Percentiles rank a stretch among this genome's conserved stretches.
Conservation (phyloP, 352 stramenopile genomes). For the Globisporangium lucens region DNA sequence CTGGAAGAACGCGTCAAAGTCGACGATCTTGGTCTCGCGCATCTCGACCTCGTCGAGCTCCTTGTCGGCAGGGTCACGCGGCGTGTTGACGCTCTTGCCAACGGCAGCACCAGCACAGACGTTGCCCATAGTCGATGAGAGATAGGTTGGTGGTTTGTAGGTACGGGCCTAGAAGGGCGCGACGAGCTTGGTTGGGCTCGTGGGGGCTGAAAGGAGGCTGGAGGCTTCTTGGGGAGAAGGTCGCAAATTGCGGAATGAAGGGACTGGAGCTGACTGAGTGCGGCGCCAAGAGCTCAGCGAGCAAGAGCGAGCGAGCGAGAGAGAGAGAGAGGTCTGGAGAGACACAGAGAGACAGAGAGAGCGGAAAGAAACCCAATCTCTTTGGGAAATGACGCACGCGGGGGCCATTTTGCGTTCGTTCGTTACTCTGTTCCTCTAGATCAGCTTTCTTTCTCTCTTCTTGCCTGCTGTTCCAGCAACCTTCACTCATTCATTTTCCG, state of each 20-base stretch:
- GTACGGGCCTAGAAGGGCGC: neutral
- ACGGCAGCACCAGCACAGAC: slow-evolving; percentile 46
- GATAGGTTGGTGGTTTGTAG: neutral
- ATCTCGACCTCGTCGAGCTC: slow-evolving; percentile 30
- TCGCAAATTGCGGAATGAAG: slow-evolving; percentile 35
- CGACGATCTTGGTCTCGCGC: slow-evolving; percentile 25
- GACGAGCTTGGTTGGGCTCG: neutral
- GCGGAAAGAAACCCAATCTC: neutral
- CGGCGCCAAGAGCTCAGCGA: neutral
- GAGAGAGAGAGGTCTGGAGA: neutral
- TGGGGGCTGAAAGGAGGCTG: neutral
- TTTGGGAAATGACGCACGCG: neutral
- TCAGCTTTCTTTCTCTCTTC: neutral
- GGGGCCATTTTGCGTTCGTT: neutral
- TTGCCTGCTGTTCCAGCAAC: neutral
- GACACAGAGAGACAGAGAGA: neutral
- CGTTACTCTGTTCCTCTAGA: neutral
- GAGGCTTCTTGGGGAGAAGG: slow-evolving; percentile 24
- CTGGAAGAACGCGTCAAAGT: slow-evolving; percentile 28
- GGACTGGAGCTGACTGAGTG: neutral
- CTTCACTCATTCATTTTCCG: neutral
- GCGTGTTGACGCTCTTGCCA: slow-evolving; percentile 27
- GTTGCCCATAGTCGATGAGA: slow-evolving; percentile 44
- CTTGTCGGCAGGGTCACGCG: slow-evolving; percentile 28
- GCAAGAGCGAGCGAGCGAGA: neutral